Conservation (phyloP, 352 stramenopile genomes). For the Phytophthora idaei region DNA sequence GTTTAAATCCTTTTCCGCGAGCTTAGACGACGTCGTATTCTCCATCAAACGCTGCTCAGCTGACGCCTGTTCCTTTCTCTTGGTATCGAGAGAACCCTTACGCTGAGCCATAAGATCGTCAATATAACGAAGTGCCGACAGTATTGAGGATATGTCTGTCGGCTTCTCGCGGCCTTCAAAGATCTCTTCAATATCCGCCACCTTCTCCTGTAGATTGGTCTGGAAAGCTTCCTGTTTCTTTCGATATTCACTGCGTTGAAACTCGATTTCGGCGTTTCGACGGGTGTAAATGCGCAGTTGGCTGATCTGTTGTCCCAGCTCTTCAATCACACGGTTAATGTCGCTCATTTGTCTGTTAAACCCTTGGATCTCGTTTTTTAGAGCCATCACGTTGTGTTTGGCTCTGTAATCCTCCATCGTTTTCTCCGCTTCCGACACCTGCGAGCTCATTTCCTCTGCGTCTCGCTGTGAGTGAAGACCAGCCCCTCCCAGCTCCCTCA, state of each 20-base stretch:
- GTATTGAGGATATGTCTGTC: conserved; percentile 38
- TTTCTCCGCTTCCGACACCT: conserved; percentile 55
- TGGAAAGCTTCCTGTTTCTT: conserved; percentile 54
- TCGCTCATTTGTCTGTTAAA: conserved; percentile 52
- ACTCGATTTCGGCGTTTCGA: conserved; percentile 58
- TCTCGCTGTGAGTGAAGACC: conserved; percentile 55
- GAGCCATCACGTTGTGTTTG: conserved; percentile 38
- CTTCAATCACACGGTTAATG: conserved; percentile 45
- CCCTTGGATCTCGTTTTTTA: conserved; percentile 56
- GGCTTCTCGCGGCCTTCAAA: conserved; percentile 35
- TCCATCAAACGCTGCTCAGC: conserved; percentile 59
- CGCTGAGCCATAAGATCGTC: conserved; percentile 33
- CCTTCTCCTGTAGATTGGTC: conserved; percentile 50
- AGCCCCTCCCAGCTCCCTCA: conserved; percentile 49
- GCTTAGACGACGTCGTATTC: conserved; percentile 54
- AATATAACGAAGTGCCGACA: conserved; percentile 26
- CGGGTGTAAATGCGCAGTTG: conserved; percentile 55
- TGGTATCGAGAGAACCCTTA: conserved; percentile 25
- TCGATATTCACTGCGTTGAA: conserved; percentile 48
- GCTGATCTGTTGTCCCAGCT: conserved; percentile 59
- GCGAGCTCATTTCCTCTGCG: conserved; percentile 49
- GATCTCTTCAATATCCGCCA: conserved; percentile 45
- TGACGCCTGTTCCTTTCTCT: conserved; percentile 33
- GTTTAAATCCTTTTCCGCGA: conserved; percentile 50
- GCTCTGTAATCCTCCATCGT: conserved; percentile 48